These are phyloP conservation scores for Colletotrichum lini DNA, from an alignment of 2,329 filamentous ascomycete species.

Conservation along the genomic window DNA sequence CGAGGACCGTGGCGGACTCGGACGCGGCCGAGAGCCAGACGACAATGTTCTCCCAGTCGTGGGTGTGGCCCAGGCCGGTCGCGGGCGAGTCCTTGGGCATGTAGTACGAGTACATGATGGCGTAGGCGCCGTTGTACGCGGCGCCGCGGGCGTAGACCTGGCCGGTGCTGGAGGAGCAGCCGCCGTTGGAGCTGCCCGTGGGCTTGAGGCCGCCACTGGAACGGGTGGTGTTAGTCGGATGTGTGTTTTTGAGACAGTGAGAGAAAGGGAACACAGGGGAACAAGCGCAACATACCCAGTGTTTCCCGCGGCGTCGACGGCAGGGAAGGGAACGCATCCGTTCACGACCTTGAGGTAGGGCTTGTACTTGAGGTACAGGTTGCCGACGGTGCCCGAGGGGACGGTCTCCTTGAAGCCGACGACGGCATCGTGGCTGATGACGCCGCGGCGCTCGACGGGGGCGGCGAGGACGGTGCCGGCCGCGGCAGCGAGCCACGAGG, in stretches of 20 bases:
- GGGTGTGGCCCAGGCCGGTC: slow-evolving; percentile 52
- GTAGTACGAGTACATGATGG: slow-evolving; percentile 55
- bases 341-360: slow-evolving; percentile 61
- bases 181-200: slow-evolving; percentile 47
- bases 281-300: slow-evolving; percentile 61
- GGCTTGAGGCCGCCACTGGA: slow-evolving; percentile 49
- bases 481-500: slow-evolving; percentile 40
- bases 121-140: slow-evolving; percentile 47
- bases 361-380: slow-evolving; percentile 53
- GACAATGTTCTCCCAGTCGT: slow-evolving; percentile 55
- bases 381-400: slow-evolving; percentile 48
- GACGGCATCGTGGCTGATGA: slow-evolving; percentile 51
- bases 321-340: slow-evolving; percentile 75
- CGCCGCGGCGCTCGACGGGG: slow-evolving; percentile 47
- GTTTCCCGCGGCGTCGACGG: slow-evolving; percentile 70
- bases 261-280: too few species aligned
- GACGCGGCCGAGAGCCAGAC: slow-evolving; percentile 51
- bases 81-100: slow-evolving; percentile 59
- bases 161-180: slow-evolving; percentile 49
- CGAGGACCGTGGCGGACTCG: slow-evolving; percentile 48
- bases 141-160: slow-evolving; percentile 53
- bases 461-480: slow-evolving; percentile 41
- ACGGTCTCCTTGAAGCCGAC: slow-evolving; percentile 51
- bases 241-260: too few species aligned
- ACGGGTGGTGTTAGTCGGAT: slow-evolving; percentile 34